Evolutionary conservation across 1,284 basidiomycete species (phyloP).

Genomic region (Pholiota adiposa): DNA sequence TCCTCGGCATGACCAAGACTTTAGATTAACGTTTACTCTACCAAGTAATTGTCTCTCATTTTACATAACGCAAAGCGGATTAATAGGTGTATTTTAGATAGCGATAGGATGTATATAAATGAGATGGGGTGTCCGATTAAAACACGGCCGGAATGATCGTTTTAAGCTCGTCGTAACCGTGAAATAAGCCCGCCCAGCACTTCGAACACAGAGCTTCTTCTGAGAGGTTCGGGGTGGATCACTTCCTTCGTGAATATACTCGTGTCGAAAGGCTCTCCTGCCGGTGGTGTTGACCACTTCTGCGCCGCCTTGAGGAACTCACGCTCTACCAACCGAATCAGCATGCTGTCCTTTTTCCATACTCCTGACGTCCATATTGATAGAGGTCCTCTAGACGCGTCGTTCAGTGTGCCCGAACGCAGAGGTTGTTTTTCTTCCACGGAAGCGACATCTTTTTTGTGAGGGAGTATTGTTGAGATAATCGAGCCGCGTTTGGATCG

Average conservation of each 20-base stretch:
- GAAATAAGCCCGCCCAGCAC: slow-evolving; percentile 8
- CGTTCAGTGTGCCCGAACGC: not conserved
- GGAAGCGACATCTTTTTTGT: slow-evolving; percentile 28
- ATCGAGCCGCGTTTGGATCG: slow-evolving; percentile 11
- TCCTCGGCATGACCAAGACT: not conserved
- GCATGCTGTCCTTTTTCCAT: slow-evolving; percentile 66
- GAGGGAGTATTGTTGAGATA: slow-evolving; percentile 24
- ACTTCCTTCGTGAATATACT: slow-evolving; percentile 29
- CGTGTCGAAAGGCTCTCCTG: slow-evolving; percentile 21
- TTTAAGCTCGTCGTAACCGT: slow-evolving; percentile 9
- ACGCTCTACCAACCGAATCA: slow-evolving; percentile 62
- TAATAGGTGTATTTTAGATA: slow-evolving; percentile 5
- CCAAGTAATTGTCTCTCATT: slow-evolving; percentile 1
- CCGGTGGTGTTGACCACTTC: slow-evolving; percentile 38
- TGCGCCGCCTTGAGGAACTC: slow-evolving; percentile 49
- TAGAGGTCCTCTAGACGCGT: slow-evolving; percentile 49
- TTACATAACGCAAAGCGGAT: not conserved
- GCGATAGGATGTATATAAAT: not conserved
- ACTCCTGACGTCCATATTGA: slow-evolving; percentile 71
- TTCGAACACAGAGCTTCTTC: slow-evolving; percentile 6
- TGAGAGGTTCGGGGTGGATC: slow-evolving; percentile 7
- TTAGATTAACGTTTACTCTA: slow-evolving; percentile 2
- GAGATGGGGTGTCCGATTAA: not conserved
- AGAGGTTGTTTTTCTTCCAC: slow-evolving; percentile 7
- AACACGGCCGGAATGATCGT: not conserved